Evolutionary conservation across 768 basidiomycete genomes (phyloP).

Genomic region (Pleurotus platypus): DNA sequence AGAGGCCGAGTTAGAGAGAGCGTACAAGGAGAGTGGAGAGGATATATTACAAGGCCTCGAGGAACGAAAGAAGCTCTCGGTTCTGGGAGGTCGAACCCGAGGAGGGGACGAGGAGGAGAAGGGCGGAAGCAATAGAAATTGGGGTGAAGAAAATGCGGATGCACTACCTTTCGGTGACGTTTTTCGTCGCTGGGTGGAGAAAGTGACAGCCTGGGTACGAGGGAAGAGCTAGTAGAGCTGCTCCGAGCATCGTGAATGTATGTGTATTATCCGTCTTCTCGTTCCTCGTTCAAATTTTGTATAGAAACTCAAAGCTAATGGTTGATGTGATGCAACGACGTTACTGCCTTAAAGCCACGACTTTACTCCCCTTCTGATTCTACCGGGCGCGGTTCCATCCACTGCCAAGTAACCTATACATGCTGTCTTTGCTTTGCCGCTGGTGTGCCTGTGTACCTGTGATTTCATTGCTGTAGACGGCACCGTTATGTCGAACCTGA

Average conservation of each 20-base stretch:
- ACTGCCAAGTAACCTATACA: no score
- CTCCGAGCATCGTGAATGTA: constrained; percentile 9
- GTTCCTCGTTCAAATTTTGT: no score
- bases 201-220: background rate
- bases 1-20: constrained; percentile 51
- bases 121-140: background rate
- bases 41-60: constrained; percentile 44
- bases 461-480: background rate
- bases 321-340: no score
- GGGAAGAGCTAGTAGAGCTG: background rate
- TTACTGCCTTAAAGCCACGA: no score
- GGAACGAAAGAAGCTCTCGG: constrained; percentile 17
- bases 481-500: background rate
- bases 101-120: background rate
- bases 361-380: no score
- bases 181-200: constrained; percentile 8
- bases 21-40: constrained; percentile 48
- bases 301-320: no score
- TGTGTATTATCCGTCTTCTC: no score
- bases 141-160: background rate
- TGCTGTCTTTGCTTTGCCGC: background rate
- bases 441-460: constrained; percentile 3
- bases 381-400: no score
- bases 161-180: background rate
- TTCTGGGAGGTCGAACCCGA: background rate